phyloP scores from a whole-genome alignment of 768 basidiomycete genomes.

The Macrocybe gigantea region DNA sequence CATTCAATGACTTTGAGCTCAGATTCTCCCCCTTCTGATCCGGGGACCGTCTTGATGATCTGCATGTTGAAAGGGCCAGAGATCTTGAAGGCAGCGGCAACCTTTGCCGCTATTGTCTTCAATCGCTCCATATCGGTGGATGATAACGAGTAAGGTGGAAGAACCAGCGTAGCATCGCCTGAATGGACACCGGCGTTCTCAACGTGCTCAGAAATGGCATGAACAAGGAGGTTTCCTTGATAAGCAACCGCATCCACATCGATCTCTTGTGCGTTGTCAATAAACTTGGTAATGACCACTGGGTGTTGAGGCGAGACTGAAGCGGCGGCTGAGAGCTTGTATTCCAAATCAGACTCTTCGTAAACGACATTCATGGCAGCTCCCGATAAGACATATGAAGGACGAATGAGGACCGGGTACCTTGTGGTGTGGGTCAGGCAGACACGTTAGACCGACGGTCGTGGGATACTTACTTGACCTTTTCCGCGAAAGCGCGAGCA shows the following conservation, averaged over 20 bases:
- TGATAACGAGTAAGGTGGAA: constrained; percentile 85
- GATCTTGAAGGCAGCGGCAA: constrained; percentile 91
- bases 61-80: constrained; percentile 99
- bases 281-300: constrained; percentile 98
- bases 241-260: constrained; percentile 97
- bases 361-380: constrained; percentile 99
- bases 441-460: background rate
- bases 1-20: constrained; percentile 98
- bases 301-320: constrained; percentile 95
- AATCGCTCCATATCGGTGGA: constrained; percentile 77
- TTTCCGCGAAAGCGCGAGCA: constrained; percentile 86
- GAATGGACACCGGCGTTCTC: constrained; percentile 99
- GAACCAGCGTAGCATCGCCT: constrained; percentile 95
- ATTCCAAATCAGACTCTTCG: constrained; percentile 83
- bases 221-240: constrained; percentile 86
- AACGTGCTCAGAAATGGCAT: constrained; percentile 97
- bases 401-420: constrained; percentile 96
- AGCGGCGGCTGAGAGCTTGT: constrained; percentile 95
- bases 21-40: constrained; percentile 42
- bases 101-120: constrained; percentile 92
- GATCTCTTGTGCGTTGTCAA: constrained; percentile 95
- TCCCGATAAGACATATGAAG: constrained; percentile 97
- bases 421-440: constrained; percentile 28
- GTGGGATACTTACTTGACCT: constrained; percentile 54
- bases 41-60: constrained; percentile 78